A percentile compares a stretch with the other conserved stretches of the same genome.
phyloP scores from a whole-genome alignment of 345 rosid genomes.

The Iberis pinnata region DNA sequence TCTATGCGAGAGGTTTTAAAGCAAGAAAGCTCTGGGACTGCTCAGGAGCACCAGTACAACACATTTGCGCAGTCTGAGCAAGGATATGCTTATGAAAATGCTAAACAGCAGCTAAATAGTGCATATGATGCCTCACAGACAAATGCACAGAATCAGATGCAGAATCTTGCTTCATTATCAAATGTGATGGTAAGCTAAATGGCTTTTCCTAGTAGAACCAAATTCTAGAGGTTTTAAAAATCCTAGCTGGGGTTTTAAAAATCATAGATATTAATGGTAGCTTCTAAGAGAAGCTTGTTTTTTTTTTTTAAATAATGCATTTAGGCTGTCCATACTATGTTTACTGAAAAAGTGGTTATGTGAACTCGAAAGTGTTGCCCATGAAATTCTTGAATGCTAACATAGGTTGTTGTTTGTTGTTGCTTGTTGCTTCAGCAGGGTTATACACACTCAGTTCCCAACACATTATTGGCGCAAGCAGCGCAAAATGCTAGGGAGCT shows the following conservation, averaged over 20 bases:
- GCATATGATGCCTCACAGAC: constrained; percentile 50
- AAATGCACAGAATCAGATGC: constrained; percentile 66
- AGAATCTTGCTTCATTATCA: constrained; percentile 58
- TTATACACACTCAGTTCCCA: constrained; percentile 67
- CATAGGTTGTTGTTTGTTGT: neutral
- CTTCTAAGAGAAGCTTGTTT: neutral
- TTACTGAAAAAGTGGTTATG: neutral
- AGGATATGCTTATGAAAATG: constrained; percentile 57
- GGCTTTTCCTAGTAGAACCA: neutral
- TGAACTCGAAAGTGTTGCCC: neutral
- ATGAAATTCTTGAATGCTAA: neutral
- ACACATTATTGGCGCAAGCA: constrained; percentile 59
- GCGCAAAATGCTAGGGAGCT: constrained; percentile 70
- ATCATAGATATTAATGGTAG: no score
- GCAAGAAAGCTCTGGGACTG: constrained; percentile 51
- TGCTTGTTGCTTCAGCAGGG: constrained; percentile 43
- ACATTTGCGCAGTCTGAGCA: constrained; percentile 56
- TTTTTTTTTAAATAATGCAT: neutral
- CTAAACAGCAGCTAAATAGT: constrained; percentile 50
- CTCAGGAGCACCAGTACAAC: constrained; percentile 56
- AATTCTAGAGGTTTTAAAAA: no score
- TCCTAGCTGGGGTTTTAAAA: no score
- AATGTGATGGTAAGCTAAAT: constrained; percentile 60
- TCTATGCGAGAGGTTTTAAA: constrained; percentile 57
- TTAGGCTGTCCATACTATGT: neutral